Evolutionary conservation across 768 basidiomycete genomes (phyloP).

Genomic region (Auriculariales sp.): DNA sequence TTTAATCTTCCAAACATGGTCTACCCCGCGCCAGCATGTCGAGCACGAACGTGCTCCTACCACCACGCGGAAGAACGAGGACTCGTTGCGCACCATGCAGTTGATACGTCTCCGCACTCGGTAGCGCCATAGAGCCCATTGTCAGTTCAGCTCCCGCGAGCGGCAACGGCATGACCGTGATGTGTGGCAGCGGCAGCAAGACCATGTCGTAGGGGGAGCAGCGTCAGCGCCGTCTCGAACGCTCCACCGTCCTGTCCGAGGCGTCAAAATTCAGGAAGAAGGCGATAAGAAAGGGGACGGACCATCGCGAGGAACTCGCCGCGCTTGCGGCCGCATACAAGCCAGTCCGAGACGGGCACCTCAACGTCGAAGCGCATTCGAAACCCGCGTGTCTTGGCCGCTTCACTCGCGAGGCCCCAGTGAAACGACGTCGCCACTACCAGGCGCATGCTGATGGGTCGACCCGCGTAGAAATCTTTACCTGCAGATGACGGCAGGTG

Average conservation of each 20-base stretch:
- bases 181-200: slow-evolving; percentile 61
- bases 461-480: slow-evolving; percentile 63
- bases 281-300: slow-evolving; percentile 14
- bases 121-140: slow-evolving; percentile 45
- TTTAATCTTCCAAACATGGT: no score
- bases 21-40: no score
- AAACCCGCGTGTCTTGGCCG: slow-evolving; percentile 27
- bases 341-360: slow-evolving; percentile 72
- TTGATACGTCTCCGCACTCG: slow-evolving; percentile 68
- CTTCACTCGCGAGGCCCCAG: slow-evolving; percentile 36
- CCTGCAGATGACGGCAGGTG: slow-evolving; percentile 29
- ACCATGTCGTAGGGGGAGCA: slow-evolving; percentile 83
- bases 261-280: slow-evolving; percentile 2
- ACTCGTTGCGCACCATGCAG: slow-evolving; percentile 72
- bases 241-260: slow-evolving; percentile 43
- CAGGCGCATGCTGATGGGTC: slow-evolving; percentile 60
- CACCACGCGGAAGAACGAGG: slow-evolving; percentile 68
- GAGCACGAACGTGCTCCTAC: slow-evolving; percentile 67
- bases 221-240: slow-evolving; percentile 45
- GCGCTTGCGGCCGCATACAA: slow-evolving; percentile 76
- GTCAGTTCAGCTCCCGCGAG: slow-evolving; percentile 29
- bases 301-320: slow-evolving; percentile 71
- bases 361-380: slow-evolving; percentile 68
- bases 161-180: slow-evolving; percentile 48
- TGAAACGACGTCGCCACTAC: slow-evolving; percentile 60